Evolutionary conservation across 768 basidiomycete species (phyloP).

Genomic region (Grammothele lineata): DNA sequence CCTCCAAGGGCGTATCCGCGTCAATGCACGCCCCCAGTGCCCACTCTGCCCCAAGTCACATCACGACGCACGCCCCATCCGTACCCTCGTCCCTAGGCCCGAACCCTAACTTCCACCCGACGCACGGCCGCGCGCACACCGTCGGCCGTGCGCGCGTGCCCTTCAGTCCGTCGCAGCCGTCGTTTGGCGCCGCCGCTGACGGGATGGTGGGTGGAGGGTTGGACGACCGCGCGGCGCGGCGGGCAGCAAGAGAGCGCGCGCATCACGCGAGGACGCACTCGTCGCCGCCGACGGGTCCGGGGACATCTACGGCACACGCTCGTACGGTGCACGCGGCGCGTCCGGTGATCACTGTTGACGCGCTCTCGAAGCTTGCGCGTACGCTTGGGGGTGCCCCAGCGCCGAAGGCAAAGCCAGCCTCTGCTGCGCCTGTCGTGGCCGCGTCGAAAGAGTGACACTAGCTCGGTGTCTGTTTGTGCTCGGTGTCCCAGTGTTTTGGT

Average conservation of each 20-base stretch:
- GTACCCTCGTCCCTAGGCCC: too few species aligned
- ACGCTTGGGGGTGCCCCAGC: slow-evolving; percentile 44
- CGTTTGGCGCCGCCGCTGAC: slow-evolving; percentile 38
- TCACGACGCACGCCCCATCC: slow-evolving; percentile 30
- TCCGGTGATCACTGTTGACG: slow-evolving; percentile 72
- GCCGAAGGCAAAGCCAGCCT: slow-evolving; percentile 14
- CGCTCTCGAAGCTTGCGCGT: slow-evolving; percentile 59
- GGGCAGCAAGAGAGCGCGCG: slow-evolving; percentile 31
- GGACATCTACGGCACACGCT: slow-evolving; percentile 25
- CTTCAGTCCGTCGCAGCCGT: slow-evolving; percentile 27
- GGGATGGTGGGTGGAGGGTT: slow-evolving; percentile 21
- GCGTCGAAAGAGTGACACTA: slow-evolving; percentile 21
- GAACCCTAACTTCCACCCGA: slow-evolving; percentile 28
- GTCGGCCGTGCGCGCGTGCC: slow-evolving; percentile 37
- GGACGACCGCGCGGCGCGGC: slow-evolving; percentile 33
- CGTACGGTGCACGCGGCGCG: slow-evolving; percentile 44
- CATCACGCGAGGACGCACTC: slow-evolving; percentile 64
- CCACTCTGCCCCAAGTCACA: slow-evolving; percentile 34
- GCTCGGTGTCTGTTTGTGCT: too few species aligned
- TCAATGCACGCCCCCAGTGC: slow-evolving; percentile 60
- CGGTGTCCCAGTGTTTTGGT: too few species aligned
- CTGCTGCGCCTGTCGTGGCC: slow-evolving; percentile 6
- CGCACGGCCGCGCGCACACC: slow-evolving; percentile 56
- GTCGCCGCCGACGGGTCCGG: slow-evolving; percentile 48
- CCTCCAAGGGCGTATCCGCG: slow-evolving; percentile 33